phyloP scores from a whole-genome alignment of 805 yeast species.

The Starmera pachycereana region DNA sequence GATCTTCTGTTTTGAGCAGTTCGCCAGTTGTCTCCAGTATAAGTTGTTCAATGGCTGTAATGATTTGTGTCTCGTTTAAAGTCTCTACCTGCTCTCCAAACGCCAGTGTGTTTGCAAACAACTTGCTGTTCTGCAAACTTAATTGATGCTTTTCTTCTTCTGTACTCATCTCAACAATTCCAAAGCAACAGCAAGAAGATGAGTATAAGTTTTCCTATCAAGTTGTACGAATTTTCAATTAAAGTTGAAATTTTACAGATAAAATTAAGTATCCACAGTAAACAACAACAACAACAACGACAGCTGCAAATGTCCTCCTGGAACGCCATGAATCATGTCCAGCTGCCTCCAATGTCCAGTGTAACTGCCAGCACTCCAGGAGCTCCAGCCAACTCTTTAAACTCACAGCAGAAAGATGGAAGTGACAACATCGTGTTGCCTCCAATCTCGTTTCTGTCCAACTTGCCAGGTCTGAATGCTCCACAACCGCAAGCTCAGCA shows the following conservation, averaged over 20 bases:
- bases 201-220: too few species aligned
- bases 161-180: too few species aligned
- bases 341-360: background rate
- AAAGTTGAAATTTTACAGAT: background rate
- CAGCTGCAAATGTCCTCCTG: background rate
- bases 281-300: background rate
- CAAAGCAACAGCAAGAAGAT: too few species aligned
- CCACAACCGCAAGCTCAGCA: background rate
- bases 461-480: conserved; percentile 3
- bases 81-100: too few species aligned
- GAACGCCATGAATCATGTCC: background rate
- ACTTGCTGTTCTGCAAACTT: too few species aligned
- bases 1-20: too few species aligned
- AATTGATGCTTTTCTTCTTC: too few species aligned
- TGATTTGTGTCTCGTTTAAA: too few species aligned
- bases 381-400: background rate
- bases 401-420: background rate
- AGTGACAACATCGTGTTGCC: conserved; percentile 17
- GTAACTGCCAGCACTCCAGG: background rate
- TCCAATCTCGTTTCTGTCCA: conserved; percentile 26
- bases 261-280: background rate
- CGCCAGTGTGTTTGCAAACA: too few species aligned
- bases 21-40: too few species aligned
- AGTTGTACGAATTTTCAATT: background rate
- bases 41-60: too few species aligned